Evolutionary conservation across 1,284 basidiomycete genomes (phyloP), one percentile per base, ranked within the genome.

Genomic region (Moesziomyces sp.): DNA sequence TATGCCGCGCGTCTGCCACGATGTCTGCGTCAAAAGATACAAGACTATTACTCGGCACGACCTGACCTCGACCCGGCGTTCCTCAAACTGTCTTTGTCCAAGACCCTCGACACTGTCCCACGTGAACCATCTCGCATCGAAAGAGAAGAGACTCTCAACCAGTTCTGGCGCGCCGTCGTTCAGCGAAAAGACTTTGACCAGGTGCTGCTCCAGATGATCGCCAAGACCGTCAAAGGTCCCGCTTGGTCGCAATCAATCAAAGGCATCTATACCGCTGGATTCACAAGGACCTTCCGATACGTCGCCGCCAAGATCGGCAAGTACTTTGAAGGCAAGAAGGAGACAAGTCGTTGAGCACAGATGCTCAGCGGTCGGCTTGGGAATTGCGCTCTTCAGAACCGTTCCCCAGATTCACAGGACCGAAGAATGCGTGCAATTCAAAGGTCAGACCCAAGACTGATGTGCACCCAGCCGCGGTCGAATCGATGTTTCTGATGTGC

Each of bases 221-320:
- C 58, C 0, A 26, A 70, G 21, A 84, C 74, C 4, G 82, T 84
- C 43, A 66, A 72, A 18, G 66, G 69, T 3, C 80, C 82, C 0
- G 79, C 81, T 16, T 74, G 74, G 70, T 63, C 61, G 0, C 82
- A 84, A 55, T 81, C 79, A 19, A 46, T 84, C 52, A 84, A 84
- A 52, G 82, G 82, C 10, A 53, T 84, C 38, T 82, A 81, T 51
- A 84, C 82, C 8, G 82, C 82, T 2, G 82, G 82, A 8, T 56
- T 84, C 8, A 69, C 64, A 2, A 63, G 77, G 21, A 80, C 78
- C n/a, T 30, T 74, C 21, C 68, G 68, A 34, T 84, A 84, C 46
- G 60, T 83, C 16, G 55, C 48, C n/a, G 79, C 80, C 18, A 84
- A 84, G 64, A 52, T 81, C 44, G 66, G 76, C 26, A 84, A 84